Percentiles rank a stretch among this genome's conserved stretches.
phyloP scores from a whole-genome alignment of 2,329 filamentous ascomycete species.

The Nemania abortiva region DNA sequence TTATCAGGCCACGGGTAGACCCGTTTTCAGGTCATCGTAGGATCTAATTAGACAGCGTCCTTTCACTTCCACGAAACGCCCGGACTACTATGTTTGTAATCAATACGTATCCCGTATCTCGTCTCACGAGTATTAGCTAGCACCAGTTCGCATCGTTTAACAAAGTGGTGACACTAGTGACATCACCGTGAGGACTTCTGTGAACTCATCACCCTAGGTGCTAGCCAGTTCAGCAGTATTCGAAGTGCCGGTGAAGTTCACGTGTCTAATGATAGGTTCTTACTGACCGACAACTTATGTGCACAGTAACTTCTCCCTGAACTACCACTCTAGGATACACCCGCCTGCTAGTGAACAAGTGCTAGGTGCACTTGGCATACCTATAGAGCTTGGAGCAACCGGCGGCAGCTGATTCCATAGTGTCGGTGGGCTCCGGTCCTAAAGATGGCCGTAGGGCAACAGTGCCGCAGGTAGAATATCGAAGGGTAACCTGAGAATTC shows the following conservation, averaged over 20 bases:
- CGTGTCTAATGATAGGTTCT: constrained; percentile 55
- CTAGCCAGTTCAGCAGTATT: constrained; percentile 54
- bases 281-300: constrained; percentile 57
- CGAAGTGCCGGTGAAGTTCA: constrained; percentile 59
- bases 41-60: constrained; percentile 53
- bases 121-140: constrained; percentile 5
- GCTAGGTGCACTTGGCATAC: constrained; percentile 26
- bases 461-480: not conserved
- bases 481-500: not conserved
- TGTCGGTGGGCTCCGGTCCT: constrained; percentile 34
- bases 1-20: constrained; percentile 56
- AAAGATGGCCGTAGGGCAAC: constrained; percentile 15
- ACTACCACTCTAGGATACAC: constrained; percentile 25
- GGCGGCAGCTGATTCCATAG: constrained; percentile 34
- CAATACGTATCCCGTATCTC: constrained; percentile 7
- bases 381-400: constrained; percentile 13
- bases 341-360: constrained; percentile 30
- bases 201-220: too few species aligned
- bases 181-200: too few species aligned
- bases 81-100: not conserved
- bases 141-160: constrained; percentile 4
- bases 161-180: not conserved
- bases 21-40: constrained; percentile 53
- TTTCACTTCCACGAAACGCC: not conserved
- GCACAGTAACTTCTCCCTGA: not conserved